A percentile compares a stretch with the other conserved stretches of the same genome.
These are phyloP conservation scores for Tolypocladium ovalisporum DNA, from an alignment of 2,329 filamentous ascomycete species.

Conservation along the genomic window DNA sequence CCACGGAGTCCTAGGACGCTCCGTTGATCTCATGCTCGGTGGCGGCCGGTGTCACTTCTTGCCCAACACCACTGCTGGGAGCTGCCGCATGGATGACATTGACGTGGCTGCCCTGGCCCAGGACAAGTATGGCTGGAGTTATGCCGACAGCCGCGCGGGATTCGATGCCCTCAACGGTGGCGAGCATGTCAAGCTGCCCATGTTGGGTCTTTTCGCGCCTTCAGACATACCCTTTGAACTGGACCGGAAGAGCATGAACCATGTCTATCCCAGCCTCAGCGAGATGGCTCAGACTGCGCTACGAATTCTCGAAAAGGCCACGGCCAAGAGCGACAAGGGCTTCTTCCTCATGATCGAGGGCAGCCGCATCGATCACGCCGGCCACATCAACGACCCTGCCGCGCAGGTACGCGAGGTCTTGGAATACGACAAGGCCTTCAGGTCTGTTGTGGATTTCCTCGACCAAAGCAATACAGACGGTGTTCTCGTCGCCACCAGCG, in stretches of 20 bases:
- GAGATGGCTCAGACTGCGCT: conserved; percentile 86
- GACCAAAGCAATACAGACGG: conserved; percentile 61
- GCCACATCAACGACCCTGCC: conserved; percentile 73
- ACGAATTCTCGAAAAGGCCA: conserved; percentile 68
- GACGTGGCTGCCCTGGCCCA: conserved; percentile 66
- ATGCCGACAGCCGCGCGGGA: conserved; percentile 57
- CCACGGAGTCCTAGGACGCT: conserved; percentile 71
- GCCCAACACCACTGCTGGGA: conserved; percentile 67
- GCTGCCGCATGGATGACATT: conserved; percentile 70
- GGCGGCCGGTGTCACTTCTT: conserved; percentile 91
- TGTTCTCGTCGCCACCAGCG: conserved; percentile 79
- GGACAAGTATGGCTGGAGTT: conserved; percentile 68
- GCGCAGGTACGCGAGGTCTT: conserved; percentile 85
- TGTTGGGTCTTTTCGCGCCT: conserved; percentile 75
- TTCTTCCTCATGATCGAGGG: conserved; percentile 99
- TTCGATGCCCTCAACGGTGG: conserved; percentile 68
- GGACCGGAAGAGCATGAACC: conserved; percentile 68
- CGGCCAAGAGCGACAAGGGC: conserved; percentile 72
- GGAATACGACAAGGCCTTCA: conserved; percentile 85
- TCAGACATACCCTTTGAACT: conserved; percentile 87
- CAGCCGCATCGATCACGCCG: conserved; percentile 90
- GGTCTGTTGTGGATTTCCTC: conserved; percentile 75
- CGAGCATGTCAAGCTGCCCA: conserved; percentile 59
- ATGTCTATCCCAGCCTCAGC: conserved; percentile 76
- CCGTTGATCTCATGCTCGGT: conserved; percentile 86